Evolutionary conservation across 306 rosid genomes (phyloP).

Genomic region (Urtica urens): DNA sequence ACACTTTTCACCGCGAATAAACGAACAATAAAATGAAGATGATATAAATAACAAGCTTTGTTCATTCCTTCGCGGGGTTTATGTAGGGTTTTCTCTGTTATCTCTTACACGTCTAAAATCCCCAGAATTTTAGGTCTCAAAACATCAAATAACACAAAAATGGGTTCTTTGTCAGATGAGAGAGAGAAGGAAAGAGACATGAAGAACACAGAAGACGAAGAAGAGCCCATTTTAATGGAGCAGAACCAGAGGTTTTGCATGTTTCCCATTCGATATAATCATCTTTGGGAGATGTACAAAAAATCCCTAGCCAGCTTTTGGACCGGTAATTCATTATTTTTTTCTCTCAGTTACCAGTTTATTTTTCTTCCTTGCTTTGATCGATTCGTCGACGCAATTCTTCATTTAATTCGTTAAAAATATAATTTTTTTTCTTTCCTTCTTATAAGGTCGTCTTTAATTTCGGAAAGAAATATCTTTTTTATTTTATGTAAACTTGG

Average conservation of each 20-base stretch:
- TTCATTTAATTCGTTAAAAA: too few species aligned
- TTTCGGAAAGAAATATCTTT: too few species aligned
- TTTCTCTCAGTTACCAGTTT: not conserved
- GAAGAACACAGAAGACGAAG: constrained; percentile 12
- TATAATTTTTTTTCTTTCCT: too few species aligned
- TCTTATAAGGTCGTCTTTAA: too few species aligned
- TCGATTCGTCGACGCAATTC: too few species aligned
- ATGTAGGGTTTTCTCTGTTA: constrained; percentile 19
- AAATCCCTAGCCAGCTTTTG: constrained; percentile 91
- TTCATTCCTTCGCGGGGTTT: constrained; percentile 4
- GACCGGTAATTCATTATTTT: constrained; percentile 49
- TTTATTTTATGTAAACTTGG: too few species aligned
- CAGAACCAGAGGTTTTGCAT: constrained; percentile 74
- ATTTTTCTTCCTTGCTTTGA: not conserved
- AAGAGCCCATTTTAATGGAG: constrained; percentile 58
- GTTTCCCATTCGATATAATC: constrained; percentile 67
- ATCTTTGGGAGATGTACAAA: constrained; percentile 93
- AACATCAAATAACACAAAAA: not conserved
- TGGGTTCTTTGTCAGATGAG: constrained; percentile 50
- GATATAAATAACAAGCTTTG: too few species aligned
- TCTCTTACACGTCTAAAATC: not conserved
- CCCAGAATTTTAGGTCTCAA: not conserved
- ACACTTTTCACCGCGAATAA: too few species aligned
- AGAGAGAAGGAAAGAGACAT: not conserved
- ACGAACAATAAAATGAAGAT: too few species aligned